Percentiles rank a stretch among this genome's conserved stretches.
Evolutionary conservation across 768 basidiomycete species (phyloP).

Genomic region (Cyclocybe aegerita): DNA sequence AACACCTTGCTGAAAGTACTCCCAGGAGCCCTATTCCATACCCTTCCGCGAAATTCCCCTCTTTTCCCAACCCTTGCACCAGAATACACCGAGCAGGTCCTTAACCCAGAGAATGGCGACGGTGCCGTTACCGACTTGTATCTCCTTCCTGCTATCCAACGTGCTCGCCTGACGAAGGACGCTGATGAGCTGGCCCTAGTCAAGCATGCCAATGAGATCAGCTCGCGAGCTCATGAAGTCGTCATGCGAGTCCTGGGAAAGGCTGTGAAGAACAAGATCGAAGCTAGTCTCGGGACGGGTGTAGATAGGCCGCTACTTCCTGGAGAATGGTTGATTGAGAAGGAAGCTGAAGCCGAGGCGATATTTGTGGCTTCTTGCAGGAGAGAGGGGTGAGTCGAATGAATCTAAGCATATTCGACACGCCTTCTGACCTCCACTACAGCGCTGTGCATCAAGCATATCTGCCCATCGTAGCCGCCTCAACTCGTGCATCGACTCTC

Average conservation of each 20-base stretch:
- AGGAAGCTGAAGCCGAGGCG: conserved; percentile 93
- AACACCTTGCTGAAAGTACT: conserved; percentile 44
- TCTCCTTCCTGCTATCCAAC: conserved; percentile 78
- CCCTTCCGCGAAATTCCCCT: conserved; percentile 50
- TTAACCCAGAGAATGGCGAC: conserved; percentile 30
- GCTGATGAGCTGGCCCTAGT: conserved; percentile 72
- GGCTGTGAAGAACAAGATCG: conserved; percentile 60
- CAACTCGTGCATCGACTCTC: conserved; percentile 82
- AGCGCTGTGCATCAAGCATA: conserved; percentile 90
- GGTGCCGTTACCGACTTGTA: conserved; percentile 53
- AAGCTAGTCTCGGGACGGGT: conserved; percentile 42
- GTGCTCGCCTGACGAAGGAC: conserved; percentile 78
- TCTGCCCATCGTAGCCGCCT: conserved; percentile 88
- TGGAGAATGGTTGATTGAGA: conserved; percentile 85
- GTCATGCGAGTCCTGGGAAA: conserved; percentile 89
- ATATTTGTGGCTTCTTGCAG: conserved; percentile 90
- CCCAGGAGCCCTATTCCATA: conserved; percentile 64
- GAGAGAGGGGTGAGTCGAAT: conserved; percentile 71
- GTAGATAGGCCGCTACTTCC: conserved; percentile 58
- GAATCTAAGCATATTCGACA: neutral
- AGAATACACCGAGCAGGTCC: conserved; percentile 37
- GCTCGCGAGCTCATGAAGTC: conserved; percentile 85
- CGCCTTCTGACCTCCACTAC: conserved; percentile 3
- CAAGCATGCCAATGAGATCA: conserved; percentile 79
- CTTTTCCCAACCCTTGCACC: conserved; percentile 53